These are phyloP conservation scores for Madurella fahalii DNA, from an alignment of 2,329 filamentous ascomycete species.

Conservation along the genomic window DNA sequence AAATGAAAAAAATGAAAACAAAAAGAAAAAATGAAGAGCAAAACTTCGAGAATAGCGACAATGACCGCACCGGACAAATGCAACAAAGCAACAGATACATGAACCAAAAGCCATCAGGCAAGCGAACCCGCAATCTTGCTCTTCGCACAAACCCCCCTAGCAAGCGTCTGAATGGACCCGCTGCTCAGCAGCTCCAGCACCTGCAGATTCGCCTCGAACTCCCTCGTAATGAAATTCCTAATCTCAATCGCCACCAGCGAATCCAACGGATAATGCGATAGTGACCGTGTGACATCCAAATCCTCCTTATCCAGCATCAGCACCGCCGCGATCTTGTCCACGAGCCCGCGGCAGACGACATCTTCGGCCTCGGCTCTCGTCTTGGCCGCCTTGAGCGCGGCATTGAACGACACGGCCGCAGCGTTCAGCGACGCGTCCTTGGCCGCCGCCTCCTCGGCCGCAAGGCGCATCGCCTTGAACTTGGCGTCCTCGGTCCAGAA, in stretches of 20 bases:
- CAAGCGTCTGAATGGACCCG: constrained; percentile 46
- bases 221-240: constrained; percentile 48
- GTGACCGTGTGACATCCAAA: constrained; percentile 42
- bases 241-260: constrained; percentile 49
- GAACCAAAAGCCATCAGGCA: not conserved
- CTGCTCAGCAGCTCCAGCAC: constrained; percentile 53
- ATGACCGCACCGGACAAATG: too few relatives aligned
- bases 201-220: constrained; percentile 49
- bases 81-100: too few relatives aligned
- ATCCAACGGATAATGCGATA: constrained; percentile 43
- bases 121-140: constrained; percentile 34
- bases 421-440: constrained; percentile 28
- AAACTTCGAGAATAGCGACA: too few relatives aligned
- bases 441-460: constrained; percentile 35
- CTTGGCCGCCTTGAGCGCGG: constrained; percentile 40
- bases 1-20: too few relatives aligned
- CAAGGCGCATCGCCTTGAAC: constrained; percentile 46
- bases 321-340: constrained; percentile 46
- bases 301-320: constrained; percentile 49
- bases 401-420: constrained; percentile 40
- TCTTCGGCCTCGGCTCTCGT: constrained; percentile 43
- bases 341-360: constrained; percentile 43
- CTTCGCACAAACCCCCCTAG: constrained; percentile 46
- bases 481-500: constrained; percentile 55
- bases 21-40: too few relatives aligned